Conservation (phyloP, 1,284 basidiomycete species). For the Sanghuangporus weigelae region DNA sequence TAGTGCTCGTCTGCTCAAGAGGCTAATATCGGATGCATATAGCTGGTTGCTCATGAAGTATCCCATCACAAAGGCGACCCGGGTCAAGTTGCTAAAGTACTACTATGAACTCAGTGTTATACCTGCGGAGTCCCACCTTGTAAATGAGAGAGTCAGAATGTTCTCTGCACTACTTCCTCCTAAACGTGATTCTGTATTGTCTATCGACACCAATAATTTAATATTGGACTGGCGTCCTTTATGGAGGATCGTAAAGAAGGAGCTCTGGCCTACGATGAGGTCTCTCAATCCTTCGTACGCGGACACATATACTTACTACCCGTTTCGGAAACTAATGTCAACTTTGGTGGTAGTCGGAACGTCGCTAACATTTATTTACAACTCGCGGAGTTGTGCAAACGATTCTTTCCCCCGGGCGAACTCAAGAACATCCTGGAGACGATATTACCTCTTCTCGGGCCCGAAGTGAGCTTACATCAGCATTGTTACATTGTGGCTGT, state of each 20-base stretch:
- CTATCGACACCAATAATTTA: conserved; percentile 64
- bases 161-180: conserved; percentile 63
- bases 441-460: conserved; percentile 63
- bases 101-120: conserved; percentile 78
- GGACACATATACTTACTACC: conserved; percentile 5
- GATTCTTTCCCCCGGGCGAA: conserved; percentile 64
- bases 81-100: conserved; percentile 73
- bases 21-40: neutral
- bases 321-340: neutral
- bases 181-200: conserved; percentile 41
- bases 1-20: neutral
- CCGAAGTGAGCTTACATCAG: conserved; percentile 41
- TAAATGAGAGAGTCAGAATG: conserved; percentile 71
- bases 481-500: neutral
- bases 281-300: conserved; percentile 48
- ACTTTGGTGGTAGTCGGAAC: conserved; percentile 42
- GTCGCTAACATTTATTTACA: conserved; percentile 66
- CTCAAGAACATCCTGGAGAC: conserved; percentile 68
- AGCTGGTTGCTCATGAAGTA: conserved; percentile 85
- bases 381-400: conserved; percentile 64
- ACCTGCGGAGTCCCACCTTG: conserved; percentile 67
- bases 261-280: conserved; percentile 67
- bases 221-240: conserved; percentile 72
- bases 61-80: conserved; percentile 66
- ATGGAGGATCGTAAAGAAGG: conserved; percentile 66